Evolutionary conservation across 805 yeast genomes (phyloP), one percentile per base, ranked within the genome.

Genomic region (Lachancea dasiensis): DNA sequence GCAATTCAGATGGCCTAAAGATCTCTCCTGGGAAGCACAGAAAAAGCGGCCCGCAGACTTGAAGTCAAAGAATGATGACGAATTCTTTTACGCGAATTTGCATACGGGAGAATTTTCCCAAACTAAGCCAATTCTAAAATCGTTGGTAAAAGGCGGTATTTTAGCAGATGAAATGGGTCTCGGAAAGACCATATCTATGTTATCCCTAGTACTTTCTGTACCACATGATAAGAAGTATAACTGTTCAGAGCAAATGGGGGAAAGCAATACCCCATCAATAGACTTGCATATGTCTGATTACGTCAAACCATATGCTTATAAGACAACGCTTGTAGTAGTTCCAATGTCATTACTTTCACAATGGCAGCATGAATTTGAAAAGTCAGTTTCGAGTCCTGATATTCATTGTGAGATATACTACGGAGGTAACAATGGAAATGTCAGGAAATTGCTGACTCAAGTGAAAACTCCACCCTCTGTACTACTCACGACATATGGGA

Each of bases 151-250:
- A 34, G 97, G 97, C 25, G 97, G 97, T 2, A 83, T 89, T 15
- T 63, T 89, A 11, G 95, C 97, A 0, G 97, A 89, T 63, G 97
- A 89, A 58, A 89, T 89, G 97, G 97, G 97, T 0, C 67, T 89
- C 6, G 97, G 97, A 29, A 89, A 89, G 55, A 89, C 97, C 0
- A 82, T 89, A 17, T 82, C 95, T 1, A 77, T 95, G 0, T 60
- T 86, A 36, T 72, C 96, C 0, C 61, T 90, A 34, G 68, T 89
- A 9, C 75, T 81, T 40, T 70, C 85, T 0, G 78, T 71, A 7
- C 84, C 86, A 0, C 56, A 49, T 31, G 89, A 82, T 50, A 31
- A 22, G 21, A 26, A 33, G 31, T 23, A 36, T 24, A 5, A 27
- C 7, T 25, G 40, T 3, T n/a, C 19, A 11, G 29, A 27, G 20